Evolutionary conservation across 495 filamentous ascomycete species (phyloP), one percentile per base, ranked within the genome.

Genomic region (Letharia lupina): DNA sequence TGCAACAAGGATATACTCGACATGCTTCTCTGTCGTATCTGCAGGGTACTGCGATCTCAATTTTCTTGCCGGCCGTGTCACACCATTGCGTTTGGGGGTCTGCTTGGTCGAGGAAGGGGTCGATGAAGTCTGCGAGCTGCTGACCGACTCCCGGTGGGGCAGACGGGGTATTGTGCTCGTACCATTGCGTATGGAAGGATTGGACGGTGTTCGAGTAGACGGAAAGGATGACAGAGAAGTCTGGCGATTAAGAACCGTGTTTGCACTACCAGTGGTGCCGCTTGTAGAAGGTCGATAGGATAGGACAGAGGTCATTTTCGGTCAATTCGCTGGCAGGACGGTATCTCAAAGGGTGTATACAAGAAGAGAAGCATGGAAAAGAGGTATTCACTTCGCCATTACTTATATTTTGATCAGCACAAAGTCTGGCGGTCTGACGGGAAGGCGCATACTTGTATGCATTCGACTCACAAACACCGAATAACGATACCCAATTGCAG

Each of bases 1-100:
- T 0, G 94, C 94, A 61, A 99, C 95, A n/a, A 99, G 81, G 64
- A 99, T 97, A 73, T 97, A 99, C 74, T 98, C 94, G 73, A 99
- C 94, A 87, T 99, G 94, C 68, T 89, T 91, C 76, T 96, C 92
- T 42, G 83, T 67, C 18, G 81, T 86, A 64, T 91, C 86, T 13
- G 85, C 80, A 2, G 92, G 91, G 74, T 97, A 97, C 73, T 97
- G 92, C 52, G 92, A 93, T 68, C 87, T 90, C 72, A 90, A 77
- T 69, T 77, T 84, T 61, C 77, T 74, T 35, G 71, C 69, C 20
- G 76, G 76, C 44, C 77, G 78, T 72, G 56, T 40, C 7, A 41
- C 54, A 15, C 61, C 52, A 8, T 57, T 54, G 5, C 50, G 58
- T 23, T 62, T 52, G 10, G 48, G 57, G 28, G 39, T 67, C 73